These are phyloP conservation scores for Musa balbisiana DNA, from an alignment of 202 grass and related monocot species.

Conservation along the genomic window DNA sequence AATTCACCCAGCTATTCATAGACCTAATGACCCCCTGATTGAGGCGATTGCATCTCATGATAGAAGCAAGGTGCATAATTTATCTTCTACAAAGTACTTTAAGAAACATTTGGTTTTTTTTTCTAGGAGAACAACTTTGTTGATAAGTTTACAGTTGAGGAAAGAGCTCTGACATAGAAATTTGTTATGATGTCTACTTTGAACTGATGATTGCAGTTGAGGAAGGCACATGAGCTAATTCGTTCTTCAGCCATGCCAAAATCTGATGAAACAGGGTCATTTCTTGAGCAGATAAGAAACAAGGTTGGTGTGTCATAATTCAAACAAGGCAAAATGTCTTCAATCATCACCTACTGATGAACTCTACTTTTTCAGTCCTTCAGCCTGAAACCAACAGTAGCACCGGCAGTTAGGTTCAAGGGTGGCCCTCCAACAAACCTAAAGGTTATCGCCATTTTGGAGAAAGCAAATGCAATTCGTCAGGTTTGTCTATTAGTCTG, in stretches of 20 bases:
- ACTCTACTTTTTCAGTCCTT: constrained; percentile 48
- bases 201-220: constrained; percentile 40
- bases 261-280: constrained; percentile 46
- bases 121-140: too few relatives aligned
- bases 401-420: constrained; percentile 65
- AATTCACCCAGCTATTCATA: constrained; percentile 25
- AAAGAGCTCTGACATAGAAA: too few relatives aligned
- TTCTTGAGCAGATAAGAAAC: constrained; percentile 81
- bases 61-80: constrained; percentile 64
- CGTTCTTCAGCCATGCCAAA: constrained; percentile 42
- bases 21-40: constrained; percentile 54
- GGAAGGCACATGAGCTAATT: constrained; percentile 52
- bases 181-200: neutral
- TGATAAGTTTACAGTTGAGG: constrained; percentile 1
- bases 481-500: constrained; percentile 35
- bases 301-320: constrained; percentile 38
- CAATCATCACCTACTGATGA: constrained; percentile 10
- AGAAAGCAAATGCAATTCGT: constrained; percentile 86
- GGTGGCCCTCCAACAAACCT: constrained; percentile 65
- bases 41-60: constrained; percentile 59
- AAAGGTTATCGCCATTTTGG: constrained; percentile 81
- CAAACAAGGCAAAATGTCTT: neutral
- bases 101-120: too few relatives aligned
- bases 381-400: constrained; percentile 68
- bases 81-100: too few relatives aligned